Percentiles rank a stretch among this genome's conserved stretches.
These are phyloP conservation scores for Coleophoma cylindrospora DNA, from an alignment of 2,329 filamentous ascomycete species.

Conservation along the genomic window DNA sequence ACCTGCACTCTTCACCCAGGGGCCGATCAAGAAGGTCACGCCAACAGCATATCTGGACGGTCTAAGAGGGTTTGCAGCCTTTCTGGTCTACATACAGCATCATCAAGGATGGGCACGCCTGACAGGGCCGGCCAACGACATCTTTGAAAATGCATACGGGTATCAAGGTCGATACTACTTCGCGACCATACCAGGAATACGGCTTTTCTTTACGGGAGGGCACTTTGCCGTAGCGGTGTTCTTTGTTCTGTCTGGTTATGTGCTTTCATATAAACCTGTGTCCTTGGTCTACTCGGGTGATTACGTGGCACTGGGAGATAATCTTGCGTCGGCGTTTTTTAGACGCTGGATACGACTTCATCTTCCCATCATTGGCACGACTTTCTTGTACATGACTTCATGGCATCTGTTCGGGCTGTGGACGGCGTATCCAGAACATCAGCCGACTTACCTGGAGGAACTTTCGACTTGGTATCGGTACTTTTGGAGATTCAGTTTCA, in stretches of 20 bases:
- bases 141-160: constrained; percentile 15
- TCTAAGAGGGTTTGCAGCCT: constrained; percentile 37
- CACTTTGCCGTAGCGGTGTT: constrained; percentile 50
- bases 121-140: not conserved
- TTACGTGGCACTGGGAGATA: constrained; percentile 25
- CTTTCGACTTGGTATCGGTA: constrained; percentile 31
- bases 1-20: constrained; percentile 1
- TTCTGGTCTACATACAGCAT: constrained; percentile 38
- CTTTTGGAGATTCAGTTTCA: constrained; percentile 65
- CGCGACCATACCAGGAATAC: constrained; percentile 48
- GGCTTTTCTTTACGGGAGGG: constrained; percentile 55
- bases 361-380: constrained; percentile 37
- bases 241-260: constrained; percentile 45
- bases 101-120: constrained; percentile 26
- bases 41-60: constrained; percentile 38
- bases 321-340: constrained; percentile 40
- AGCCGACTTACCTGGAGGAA: constrained; percentile 17
- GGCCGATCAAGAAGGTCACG: not conserved
- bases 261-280: constrained; percentile 37
- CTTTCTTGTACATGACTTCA: constrained; percentile 27
- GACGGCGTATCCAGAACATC: constrained; percentile 11
- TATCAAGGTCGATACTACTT: constrained; percentile 26
- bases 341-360: constrained; percentile 41
- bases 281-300: constrained; percentile 28
- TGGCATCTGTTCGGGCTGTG: constrained; percentile 23